Percentiles rank a stretch among this genome's conserved stretches.
phyloP scores from a whole-genome alignment of 495 filamentous ascomycete species.

The Podospora pseudoanserina region DNA sequence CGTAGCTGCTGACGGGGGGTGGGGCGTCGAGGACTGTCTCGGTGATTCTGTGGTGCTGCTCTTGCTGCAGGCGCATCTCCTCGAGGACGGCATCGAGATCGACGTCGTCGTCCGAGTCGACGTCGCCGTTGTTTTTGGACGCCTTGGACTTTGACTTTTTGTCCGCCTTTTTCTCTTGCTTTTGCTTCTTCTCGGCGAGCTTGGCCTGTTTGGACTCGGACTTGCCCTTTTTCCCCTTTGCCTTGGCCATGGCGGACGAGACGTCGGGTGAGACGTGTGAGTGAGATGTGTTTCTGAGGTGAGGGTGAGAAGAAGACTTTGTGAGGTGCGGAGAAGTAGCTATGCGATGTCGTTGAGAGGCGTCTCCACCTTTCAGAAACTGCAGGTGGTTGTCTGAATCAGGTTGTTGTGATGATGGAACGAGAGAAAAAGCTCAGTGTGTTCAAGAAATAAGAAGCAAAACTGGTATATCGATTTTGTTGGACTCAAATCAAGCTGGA shows the following conservation, averaged over 20 bases:
- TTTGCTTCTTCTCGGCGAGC: slow-evolving; percentile 60
- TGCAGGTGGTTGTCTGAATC: background rate
- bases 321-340: slow-evolving; percentile 17
- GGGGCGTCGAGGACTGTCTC: slow-evolving; percentile 68
- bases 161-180: slow-evolving; percentile 60
- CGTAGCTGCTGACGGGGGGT: slow-evolving; percentile 75
- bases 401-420: background rate
- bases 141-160: slow-evolving; percentile 58
- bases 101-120: slow-evolving; percentile 78
- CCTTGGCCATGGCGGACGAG: slow-evolving; percentile 50
- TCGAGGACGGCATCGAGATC: slow-evolving; percentile 96
- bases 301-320: slow-evolving; percentile 2
- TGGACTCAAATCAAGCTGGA: too few species aligned
- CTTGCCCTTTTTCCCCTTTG: slow-evolving; percentile 60
- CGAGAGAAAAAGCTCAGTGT: too few species aligned
- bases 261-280: background rate
- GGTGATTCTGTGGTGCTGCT: slow-evolving; percentile 88
- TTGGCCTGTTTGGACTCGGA: slow-evolving; percentile 58
- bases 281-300: background rate
- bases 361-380: background rate
- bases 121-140: slow-evolving; percentile 28
- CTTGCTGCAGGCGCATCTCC: slow-evolving; percentile 80
- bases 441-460: too few species aligned
- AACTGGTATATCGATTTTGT: too few species aligned
- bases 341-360: background rate